phyloP scores from a whole-genome alignment of 768 basidiomycete genomes.

The Stropharia rugosoannulata region DNA sequence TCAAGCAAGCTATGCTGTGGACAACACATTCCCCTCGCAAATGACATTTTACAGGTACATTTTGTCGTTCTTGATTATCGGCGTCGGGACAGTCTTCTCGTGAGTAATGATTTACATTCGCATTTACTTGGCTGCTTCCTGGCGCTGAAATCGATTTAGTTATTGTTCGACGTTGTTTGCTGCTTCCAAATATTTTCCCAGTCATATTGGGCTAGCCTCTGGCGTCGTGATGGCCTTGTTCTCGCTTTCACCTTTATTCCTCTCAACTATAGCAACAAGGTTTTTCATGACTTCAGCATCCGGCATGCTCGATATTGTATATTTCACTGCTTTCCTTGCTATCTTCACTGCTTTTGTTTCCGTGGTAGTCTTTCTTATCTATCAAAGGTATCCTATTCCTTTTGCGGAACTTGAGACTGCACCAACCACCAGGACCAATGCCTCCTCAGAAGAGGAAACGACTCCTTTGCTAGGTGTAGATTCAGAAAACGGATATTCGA shows the following conservation, averaged over 20 bases:
- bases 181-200: slow-evolving; percentile 69
- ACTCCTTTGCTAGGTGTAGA: slow-evolving; percentile 26
- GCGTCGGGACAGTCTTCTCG: slow-evolving; percentile 73
- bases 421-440: neutral
- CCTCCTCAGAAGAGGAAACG: slow-evolving; percentile 25
- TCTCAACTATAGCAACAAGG: slow-evolving; percentile 61
- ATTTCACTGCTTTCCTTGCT: slow-evolving; percentile 59
- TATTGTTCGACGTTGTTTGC: slow-evolving; percentile 78
- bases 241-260: slow-evolving; percentile 78
- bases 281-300: slow-evolving; percentile 52
- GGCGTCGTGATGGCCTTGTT: slow-evolving; percentile 72
- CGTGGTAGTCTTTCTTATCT: slow-evolving; percentile 47
- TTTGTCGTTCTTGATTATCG: slow-evolving; percentile 59
- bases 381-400: slow-evolving; percentile 21
- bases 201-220: slow-evolving; percentile 61
- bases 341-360: slow-evolving; percentile 52
- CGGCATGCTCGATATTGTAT: slow-evolving; percentile 41
- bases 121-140: neutral
- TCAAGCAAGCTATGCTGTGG: slow-evolving; percentile 50
- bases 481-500: neutral
- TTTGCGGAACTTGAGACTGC: neutral
- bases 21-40: slow-evolving; percentile 34
- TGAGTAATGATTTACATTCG: slow-evolving; percentile 33
- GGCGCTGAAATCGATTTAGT: slow-evolving; percentile 18
- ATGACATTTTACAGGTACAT: slow-evolving; percentile 49